phyloP scores from a whole-genome alignment of 1,139 yeast species.

The Barnettozyma hawaiiensis region DNA sequence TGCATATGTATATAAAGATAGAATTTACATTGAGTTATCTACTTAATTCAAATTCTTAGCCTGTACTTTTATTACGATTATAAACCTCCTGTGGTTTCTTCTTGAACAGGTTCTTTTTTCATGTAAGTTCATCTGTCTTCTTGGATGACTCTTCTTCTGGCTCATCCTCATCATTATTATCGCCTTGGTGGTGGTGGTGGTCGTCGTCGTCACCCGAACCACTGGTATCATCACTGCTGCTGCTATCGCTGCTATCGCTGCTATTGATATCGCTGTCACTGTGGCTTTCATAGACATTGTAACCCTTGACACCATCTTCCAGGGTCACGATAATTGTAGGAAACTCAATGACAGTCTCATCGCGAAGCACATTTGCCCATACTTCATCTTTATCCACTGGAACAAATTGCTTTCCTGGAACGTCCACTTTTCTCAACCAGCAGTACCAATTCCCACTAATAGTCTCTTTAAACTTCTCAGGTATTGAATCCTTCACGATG shows the following conservation, averaged over 20 bases:
- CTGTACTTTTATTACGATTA: no score
- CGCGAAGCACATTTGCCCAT: constrained; percentile 44
- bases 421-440: constrained; percentile 20
- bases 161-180: constrained; percentile 6
- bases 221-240: constrained; percentile 1
- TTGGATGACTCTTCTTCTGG: constrained; percentile 18
- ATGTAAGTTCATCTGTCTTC: background rate
- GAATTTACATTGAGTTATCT: no score
- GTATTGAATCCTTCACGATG: constrained; percentile 13
- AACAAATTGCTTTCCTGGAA: constrained; percentile 14
- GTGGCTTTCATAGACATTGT: constrained; percentile 12
- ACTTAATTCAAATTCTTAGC: no score
- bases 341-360: constrained; percentile 64
- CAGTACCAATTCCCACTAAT: constrained; percentile 5
- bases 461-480: constrained; percentile 11
- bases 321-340: constrained; percentile 58
- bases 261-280: constrained; percentile 10
- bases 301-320: constrained; percentile 17
- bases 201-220: constrained; percentile 1
- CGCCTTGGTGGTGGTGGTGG: no score
- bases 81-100: no score
- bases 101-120: background rate
- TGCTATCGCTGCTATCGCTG: constrained; percentile 8
- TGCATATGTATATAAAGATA: background rate
- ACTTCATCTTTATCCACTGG: constrained; percentile 14